Percentiles rank a stretch among this genome's conserved stretches.
phyloP scores from a whole-genome alignment of 1,284 basidiomycete species.

The Microbotryum silenes-acaulis region DNA sequence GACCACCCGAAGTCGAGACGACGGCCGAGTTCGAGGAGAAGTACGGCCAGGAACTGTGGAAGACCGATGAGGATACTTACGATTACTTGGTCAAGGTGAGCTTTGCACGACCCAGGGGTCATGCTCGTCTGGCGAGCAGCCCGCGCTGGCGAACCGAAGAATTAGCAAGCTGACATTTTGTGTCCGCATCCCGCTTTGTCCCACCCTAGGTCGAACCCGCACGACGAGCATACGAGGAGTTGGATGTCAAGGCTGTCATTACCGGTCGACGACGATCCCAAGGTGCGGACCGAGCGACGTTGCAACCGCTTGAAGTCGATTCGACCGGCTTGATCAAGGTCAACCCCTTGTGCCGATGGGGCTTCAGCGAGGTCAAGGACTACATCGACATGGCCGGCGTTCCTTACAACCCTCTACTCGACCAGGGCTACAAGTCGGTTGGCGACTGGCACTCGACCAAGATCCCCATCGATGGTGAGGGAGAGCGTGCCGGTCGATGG shows the following conservation, averaged over 20 bases:
- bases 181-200: neutral
- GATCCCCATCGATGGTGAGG: conserved; percentile 54
- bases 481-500: conserved; percentile 86
- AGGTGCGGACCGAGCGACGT: conserved; percentile 72
- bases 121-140: too few species aligned
- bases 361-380: conserved; percentile 73
- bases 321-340: conserved; percentile 86
- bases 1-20: conserved; percentile 62
- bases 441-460: conserved; percentile 95
- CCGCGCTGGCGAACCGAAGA: neutral
- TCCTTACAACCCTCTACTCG: conserved; percentile 79
- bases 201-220: conserved; percentile 78
- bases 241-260: conserved; percentile 79
- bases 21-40: conserved; percentile 69
- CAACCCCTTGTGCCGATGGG: conserved; percentile 89
- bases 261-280: conserved; percentile 89
- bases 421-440: conserved; percentile 85
- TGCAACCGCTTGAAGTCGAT: conserved; percentile 86
- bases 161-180: neutral
- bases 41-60: conserved; percentile 80
- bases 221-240: conserved; percentile 71
- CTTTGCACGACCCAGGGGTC: neutral
- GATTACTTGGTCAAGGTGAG: conserved; percentile 86
- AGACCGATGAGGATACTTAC: conserved; percentile 77
- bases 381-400: conserved; percentile 79